These are phyloP conservation scores for Hansfordia pulvinata DNA, from an alignment of 2,329 filamentous ascomycete species.

Conservation along the genomic window DNA sequence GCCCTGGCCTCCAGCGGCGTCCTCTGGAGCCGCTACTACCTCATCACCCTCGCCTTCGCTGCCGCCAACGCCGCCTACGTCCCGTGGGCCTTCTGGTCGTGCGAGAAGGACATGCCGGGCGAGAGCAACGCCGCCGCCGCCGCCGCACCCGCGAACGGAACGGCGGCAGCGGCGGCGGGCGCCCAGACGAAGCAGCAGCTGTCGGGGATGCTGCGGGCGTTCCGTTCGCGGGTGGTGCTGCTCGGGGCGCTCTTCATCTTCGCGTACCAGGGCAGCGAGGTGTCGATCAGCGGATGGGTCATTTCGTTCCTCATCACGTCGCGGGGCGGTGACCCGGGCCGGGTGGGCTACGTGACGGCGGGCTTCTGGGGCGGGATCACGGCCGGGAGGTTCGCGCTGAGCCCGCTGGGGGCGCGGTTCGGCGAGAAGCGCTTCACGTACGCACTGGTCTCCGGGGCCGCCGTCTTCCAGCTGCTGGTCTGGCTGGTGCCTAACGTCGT, in stretches of 20 bases:
- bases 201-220: slow-evolving; percentile 30
- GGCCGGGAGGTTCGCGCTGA: slow-evolving; percentile 58
- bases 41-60: slow-evolving; percentile 47
- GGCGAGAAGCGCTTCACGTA: slow-evolving; percentile 62
- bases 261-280: slow-evolving; percentile 74
- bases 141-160: slow-evolving; percentile 16
- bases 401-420: slow-evolving; percentile 48
- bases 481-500: slow-evolving; percentile 70
- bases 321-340: slow-evolving; percentile 53
- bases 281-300: slow-evolving; percentile 75
- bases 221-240: slow-evolving; percentile 46
- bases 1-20: no score
- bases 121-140: slow-evolving; percentile 1
- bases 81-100: slow-evolving; percentile 56
- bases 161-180: slow-evolving; percentile 4
- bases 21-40: slow-evolving; percentile 61
- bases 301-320: slow-evolving; percentile 70
- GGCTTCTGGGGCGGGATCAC: slow-evolving; percentile 65
- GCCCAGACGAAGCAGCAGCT: slow-evolving; percentile 12
- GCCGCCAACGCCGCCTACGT: slow-evolving; percentile 41
- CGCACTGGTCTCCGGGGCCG: slow-evolving; percentile 43
- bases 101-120: slow-evolving; percentile 42
- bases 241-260: slow-evolving; percentile 74
- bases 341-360: slow-evolving; percentile 69
- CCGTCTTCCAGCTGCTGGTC: slow-evolving; percentile 59